Conservation (phyloP, 257 asterid species). For the Apocynum venetum region DNA sequence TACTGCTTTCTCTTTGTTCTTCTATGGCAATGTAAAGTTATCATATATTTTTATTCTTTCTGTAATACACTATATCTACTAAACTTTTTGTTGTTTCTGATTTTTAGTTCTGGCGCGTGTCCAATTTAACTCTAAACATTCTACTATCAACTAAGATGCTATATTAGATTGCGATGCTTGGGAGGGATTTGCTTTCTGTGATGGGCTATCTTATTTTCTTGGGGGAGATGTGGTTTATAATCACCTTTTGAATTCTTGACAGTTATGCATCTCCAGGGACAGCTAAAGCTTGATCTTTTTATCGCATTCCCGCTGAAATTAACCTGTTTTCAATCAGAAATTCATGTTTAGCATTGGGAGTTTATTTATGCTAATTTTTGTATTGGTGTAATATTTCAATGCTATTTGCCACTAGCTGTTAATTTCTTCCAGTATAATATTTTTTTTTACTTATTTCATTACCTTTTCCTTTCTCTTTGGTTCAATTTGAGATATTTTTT, state of each 20-base stretch:
- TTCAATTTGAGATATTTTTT: not conserved
- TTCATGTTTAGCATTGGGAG: not conserved
- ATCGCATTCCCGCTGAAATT: not conserved
- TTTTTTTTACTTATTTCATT: too few relatives aligned
- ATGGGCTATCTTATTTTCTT: not conserved
- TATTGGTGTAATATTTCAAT: not conserved
- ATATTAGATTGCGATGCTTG: not conserved
- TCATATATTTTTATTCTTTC: too few relatives aligned
- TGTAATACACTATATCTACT: too few relatives aligned
- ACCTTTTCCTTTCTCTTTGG: not conserved
- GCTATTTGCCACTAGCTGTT: not conserved
- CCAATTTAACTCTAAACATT: not conserved
- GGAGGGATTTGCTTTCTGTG: not conserved
- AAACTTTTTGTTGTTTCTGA: not conserved
- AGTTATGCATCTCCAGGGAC: too few relatives aligned
- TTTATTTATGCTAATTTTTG: not conserved
- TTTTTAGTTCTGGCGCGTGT: not conserved
- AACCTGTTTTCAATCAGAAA: not conserved
- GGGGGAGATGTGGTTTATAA: not conserved
- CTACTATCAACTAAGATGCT: not conserved
- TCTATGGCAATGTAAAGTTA: too few relatives aligned
- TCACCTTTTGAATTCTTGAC: not conserved
- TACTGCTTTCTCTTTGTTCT: too few relatives aligned
- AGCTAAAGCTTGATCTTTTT: not conserved
- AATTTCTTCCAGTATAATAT: not conserved